Percentiles rank a stretch among this genome's conserved stretches.
These are phyloP conservation scores for Marchantia paleacea DNA, from an alignment of 225 moss, liverwort and hornwort genomes.

Conservation along the genomic window DNA sequence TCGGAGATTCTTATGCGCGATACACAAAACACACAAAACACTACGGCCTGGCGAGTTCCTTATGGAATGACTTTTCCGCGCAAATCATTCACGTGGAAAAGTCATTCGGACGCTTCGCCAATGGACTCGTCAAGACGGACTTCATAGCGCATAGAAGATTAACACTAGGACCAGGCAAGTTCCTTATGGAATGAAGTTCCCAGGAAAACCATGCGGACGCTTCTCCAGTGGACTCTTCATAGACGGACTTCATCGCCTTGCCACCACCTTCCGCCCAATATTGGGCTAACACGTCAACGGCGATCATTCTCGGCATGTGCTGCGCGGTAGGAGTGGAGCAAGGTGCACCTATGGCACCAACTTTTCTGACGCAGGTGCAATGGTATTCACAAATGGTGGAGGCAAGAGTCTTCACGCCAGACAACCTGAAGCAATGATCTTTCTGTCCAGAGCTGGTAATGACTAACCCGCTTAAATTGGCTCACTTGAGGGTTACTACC, in stretches of 20 bases:
- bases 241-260: slow-evolving; percentile 16
- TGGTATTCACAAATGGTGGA: slow-evolving; percentile 42
- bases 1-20: slow-evolving; percentile 57
- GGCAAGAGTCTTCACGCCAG: slow-evolving; percentile 36
- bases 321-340: slow-evolving; percentile 67
- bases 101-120: slow-evolving; percentile 43
- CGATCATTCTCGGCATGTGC: slow-evolving; percentile 38
- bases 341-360: slow-evolving; percentile 51
- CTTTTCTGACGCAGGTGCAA: slow-evolving; percentile 46
- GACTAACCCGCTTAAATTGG: slow-evolving; percentile 49
- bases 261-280: slow-evolving; percentile 24
- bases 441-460: slow-evolving; percentile 47
- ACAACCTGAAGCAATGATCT: slow-evolving; percentile 42
- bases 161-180: too few species aligned
- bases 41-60: slow-evolving; percentile 26
- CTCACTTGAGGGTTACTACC: slow-evolving; percentile 7
- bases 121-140: slow-evolving; percentile 47
- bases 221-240: too few species aligned
- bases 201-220: too few species aligned
- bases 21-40: slow-evolving; percentile 39
- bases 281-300: neutral
- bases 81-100: too few species aligned
- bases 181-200: too few species aligned
- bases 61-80: slow-evolving; percentile 42
- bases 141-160: too few species aligned